phyloP scores from a whole-genome alignment of 176 grass and related monocot genomes.

The Dactylis glomerata region DNA sequence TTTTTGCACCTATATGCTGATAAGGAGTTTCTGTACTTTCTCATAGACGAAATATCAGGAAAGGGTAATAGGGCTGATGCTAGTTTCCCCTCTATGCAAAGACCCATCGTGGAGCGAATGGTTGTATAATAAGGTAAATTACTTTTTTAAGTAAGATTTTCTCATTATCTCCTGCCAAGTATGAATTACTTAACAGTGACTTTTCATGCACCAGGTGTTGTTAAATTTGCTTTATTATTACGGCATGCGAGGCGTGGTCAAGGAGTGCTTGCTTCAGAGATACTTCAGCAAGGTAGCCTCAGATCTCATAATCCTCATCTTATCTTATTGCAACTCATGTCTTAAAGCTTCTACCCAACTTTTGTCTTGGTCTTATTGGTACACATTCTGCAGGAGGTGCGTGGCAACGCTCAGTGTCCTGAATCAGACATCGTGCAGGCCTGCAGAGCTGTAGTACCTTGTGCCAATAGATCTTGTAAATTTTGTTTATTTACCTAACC shows the following conservation, averaged over 20 bases:
- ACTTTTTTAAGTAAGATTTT: background rate
- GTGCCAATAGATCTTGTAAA: background rate
- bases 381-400: slow-evolving; percentile 50
- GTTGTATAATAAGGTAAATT: slow-evolving; percentile 70
- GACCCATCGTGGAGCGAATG: slow-evolving; percentile 86
- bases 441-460: slow-evolving; percentile 62
- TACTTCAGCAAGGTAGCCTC: slow-evolving; percentile 87
- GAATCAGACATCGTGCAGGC: slow-evolving; percentile 78
- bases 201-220: slow-evolving; percentile 44
- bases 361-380: background rate
- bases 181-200: slow-evolving; percentile 7
- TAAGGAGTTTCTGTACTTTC: background rate
- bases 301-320: slow-evolving; percentile 8
- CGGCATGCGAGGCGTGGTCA: slow-evolving; percentile 64
- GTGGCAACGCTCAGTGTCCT: slow-evolving; percentile 52
- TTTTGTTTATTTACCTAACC: background rate
- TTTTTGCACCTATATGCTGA: background rate
- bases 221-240: slow-evolving; percentile 86
- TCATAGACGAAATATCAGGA: slow-evolving; percentile 70
- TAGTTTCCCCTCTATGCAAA: slow-evolving; percentile 85
- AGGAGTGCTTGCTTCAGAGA: slow-evolving; percentile 69
- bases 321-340: slow-evolving; percentile 8
- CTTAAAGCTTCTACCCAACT: background rate
- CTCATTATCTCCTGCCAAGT: background rate
- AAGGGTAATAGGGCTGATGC: slow-evolving; percentile 69